phyloP scores from a whole-genome alignment of 352 stramenopile species.

The Blastocystis sp. region DNA sequence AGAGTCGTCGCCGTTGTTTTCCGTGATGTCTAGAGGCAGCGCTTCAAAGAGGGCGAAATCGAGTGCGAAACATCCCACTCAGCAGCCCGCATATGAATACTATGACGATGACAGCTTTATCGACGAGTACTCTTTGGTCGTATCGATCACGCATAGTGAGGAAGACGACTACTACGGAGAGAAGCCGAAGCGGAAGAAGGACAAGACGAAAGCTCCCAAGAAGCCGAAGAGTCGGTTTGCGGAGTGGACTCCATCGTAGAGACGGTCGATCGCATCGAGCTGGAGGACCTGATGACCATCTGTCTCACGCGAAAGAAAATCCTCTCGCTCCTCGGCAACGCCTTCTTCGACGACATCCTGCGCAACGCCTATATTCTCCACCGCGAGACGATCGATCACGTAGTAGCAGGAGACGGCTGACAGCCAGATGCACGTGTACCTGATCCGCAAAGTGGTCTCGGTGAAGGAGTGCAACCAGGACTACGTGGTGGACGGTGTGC shows the following conservation, averaged over 20 bases:
- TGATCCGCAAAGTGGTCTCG: conserved; percentile 21
- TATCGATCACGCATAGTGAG: background rate
- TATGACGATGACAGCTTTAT: conserved; percentile 27
- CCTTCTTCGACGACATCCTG: conserved; percentile 49
- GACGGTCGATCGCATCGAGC: conserved; percentile 9
- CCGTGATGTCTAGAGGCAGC: background rate
- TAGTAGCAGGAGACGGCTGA: background rate
- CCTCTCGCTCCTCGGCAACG: conserved; percentile 11
- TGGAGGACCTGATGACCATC: conserved; percentile 28
- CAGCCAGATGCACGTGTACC: background rate
- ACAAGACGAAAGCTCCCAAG: background rate
- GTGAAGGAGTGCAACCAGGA: conserved; percentile 28
- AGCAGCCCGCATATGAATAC: background rate
- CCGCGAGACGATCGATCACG: conserved; percentile 9
- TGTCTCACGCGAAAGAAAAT: background rate
- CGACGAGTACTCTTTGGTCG: background rate
- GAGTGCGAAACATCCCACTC: background rate
- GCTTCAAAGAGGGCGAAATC: background rate
- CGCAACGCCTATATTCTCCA: conserved; percentile 30
- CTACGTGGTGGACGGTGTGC: background rate
- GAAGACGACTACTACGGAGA: background rate
- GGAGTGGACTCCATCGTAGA: background rate
- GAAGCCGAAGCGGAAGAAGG: background rate
- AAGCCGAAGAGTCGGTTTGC: background rate
- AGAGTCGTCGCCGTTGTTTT: background rate